Percentiles rank a stretch among this genome's conserved stretches.
These are phyloP conservation scores for Dictyostelium brefeldianum DNA, from an alignment of 78 protist genomes.

Conservation along the genomic window DNA sequence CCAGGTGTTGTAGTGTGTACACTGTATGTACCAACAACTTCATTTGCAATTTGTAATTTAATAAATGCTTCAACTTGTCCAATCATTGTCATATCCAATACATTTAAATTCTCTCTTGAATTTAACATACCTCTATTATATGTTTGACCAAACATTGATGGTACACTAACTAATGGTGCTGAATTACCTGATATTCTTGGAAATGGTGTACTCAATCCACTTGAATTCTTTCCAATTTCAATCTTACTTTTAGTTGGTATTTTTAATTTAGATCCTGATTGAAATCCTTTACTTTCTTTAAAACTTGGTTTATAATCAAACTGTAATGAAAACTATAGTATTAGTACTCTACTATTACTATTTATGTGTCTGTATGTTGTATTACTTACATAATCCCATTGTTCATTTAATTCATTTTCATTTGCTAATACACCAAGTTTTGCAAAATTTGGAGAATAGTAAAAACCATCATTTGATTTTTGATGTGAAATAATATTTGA, in stretches of 20 bases:
- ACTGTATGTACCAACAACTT: neutral
- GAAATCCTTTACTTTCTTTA: neutral
- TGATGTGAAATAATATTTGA: neutral
- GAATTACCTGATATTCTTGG: constrained; percentile 61
- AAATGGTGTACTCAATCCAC: constrained; percentile 49
- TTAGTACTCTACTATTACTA: no score
- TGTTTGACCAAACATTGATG: constrained; percentile 19
- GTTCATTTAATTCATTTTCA: constrained; percentile 27
- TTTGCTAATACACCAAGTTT: constrained; percentile 47
- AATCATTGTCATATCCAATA: constrained; percentile 12
- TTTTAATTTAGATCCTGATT: neutral
- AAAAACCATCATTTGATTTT: neutral
- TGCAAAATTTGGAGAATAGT: constrained; percentile 43
- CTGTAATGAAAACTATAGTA: no score
- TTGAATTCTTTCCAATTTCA: constrained; percentile 21
- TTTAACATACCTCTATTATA: constrained; percentile 63
- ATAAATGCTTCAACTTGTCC: constrained; percentile 24
- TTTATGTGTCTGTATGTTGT: no score
- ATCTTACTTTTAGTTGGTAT: neutral
- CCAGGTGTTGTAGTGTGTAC: constrained; percentile 75
- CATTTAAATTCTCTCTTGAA: constrained; percentile 25
- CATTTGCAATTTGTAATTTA: constrained; percentile 16
- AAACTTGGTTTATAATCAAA: no score
- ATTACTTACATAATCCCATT: constrained; percentile 49
- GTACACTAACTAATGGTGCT: constrained; percentile 51